Conservation (phyloP, 1,139 yeast species). For the Ogataea hybrid region DNA sequence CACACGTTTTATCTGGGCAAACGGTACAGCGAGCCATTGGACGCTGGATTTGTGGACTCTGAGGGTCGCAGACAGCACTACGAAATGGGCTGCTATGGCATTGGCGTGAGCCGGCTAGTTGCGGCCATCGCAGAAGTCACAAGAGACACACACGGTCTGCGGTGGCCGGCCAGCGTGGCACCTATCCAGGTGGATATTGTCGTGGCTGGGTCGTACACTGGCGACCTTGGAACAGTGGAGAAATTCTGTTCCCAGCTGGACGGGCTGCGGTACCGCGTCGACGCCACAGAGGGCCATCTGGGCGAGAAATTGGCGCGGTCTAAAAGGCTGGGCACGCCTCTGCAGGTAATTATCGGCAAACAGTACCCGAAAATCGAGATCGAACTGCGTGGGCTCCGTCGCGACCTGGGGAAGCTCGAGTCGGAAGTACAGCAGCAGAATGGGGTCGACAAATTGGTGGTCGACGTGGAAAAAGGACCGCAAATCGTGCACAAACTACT, state of each 20-base stretch:
- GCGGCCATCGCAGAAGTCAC: constrained; percentile 82
- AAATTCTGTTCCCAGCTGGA: constrained; percentile 11
- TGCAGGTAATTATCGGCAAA: constrained; percentile 59
- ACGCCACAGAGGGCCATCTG: constrained; percentile 38
- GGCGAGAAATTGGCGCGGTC: constrained; percentile 54
- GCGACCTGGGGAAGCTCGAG: constrained; percentile 5
- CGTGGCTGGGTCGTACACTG: constrained; percentile 34
- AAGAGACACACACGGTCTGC: constrained; percentile 67
- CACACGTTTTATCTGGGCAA: constrained; percentile 89
- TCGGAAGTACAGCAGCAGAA: constrained; percentile 27
- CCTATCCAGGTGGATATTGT: constrained; percentile 75
- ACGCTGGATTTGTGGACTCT: constrained; percentile 48
- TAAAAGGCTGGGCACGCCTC: constrained; percentile 62
- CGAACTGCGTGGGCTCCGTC: constrained; percentile 53
- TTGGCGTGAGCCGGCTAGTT: constrained; percentile 83
- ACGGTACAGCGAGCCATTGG: constrained; percentile 69
- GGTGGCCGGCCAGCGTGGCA: constrained; percentile 78
- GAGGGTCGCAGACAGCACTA: constrained; percentile 40
- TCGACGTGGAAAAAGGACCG: constrained; percentile 44
- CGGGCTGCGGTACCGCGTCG: constrained; percentile 24
- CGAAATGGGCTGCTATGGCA: constrained; percentile 96
- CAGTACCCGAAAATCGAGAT: constrained; percentile 59
- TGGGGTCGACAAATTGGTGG: constrained; percentile 47
- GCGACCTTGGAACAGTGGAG: constrained; percentile 7
- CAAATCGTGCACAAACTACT: constrained; percentile 42